A percentile compares a stretch with the other conserved stretches of the same genome.
Evolutionary conservation across 1,139 yeast genomes (phyloP).

Genomic region (Debaryomyces sp.): DNA sequence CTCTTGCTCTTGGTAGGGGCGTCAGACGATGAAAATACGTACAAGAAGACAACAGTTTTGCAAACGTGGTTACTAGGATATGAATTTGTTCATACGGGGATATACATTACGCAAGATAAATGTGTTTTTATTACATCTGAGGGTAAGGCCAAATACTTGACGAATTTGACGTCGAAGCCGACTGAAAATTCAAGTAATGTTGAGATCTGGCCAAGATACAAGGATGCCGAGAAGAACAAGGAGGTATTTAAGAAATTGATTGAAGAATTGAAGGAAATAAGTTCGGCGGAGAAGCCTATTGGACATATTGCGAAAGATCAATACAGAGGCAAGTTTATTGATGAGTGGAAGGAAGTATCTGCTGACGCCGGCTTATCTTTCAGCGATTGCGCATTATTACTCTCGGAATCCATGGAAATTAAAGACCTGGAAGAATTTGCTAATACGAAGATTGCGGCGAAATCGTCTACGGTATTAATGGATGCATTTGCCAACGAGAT

Average conservation of each 20-base stretch:
- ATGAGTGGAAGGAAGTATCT: constrained; percentile 74
- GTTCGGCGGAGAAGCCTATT: constrained; percentile 46
- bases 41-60: constrained; percentile 82
- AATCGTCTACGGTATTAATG: constrained; percentile 80
- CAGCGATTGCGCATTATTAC: constrained; percentile 57
- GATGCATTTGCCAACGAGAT: constrained; percentile 84
- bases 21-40: constrained; percentile 80
- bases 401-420: constrained; percentile 62
- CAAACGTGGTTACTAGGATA: constrained; percentile 95
- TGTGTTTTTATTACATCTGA: constrained; percentile 75
- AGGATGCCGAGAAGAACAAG: constrained; percentile 77
- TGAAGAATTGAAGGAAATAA: constrained; percentile 41
- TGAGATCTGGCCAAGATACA: constrained; percentile 76
- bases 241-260: constrained; percentile 64
- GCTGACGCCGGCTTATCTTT: constrained; percentile 42
- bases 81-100: constrained; percentile 89
- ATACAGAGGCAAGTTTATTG: constrained; percentile 79
- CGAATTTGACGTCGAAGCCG: constrained; percentile 47
- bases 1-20: constrained; percentile 78
- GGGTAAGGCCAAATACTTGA: constrained; percentile 84
- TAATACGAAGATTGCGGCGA: constrained; percentile 69
- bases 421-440: constrained; percentile 82
- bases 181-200: constrained; percentile 48
- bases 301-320: constrained; percentile 75
- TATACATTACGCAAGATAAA: constrained; percentile 64